Evolutionary conservation across 148 eudicot species (phyloP), one percentile per base, ranked within the genome.

Genomic region (Arbutus unedo): DNA sequence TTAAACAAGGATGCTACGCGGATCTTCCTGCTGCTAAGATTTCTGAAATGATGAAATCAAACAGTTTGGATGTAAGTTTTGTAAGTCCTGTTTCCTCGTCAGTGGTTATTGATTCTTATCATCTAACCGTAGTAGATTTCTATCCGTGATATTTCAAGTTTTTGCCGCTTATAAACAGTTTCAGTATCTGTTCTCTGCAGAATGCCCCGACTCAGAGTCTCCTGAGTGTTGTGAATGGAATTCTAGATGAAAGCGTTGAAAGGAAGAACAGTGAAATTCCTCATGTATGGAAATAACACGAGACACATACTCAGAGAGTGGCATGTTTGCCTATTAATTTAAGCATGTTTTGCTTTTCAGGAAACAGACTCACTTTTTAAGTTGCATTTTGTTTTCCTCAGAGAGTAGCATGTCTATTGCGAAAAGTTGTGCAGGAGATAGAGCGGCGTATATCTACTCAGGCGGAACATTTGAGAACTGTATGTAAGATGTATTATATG

Each of bases 171-270:
- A 18, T 72, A 72, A 81, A 59, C 7, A 3, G 74, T 80, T 76
- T 48, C 16, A n/a, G 74, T 19, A 50, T 82, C 21, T 51, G 72
- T 57, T 84, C 9, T 86, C n/a, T 88, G 85, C 92, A 96, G 99
- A 96, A 87, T 90, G 94, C 99, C 59, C 99, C 98, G 38, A 96
- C 98, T 76, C 99, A 94, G 88, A 94, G 98, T 80, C 93, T 96
- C 50, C 74, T 96, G 83, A 91, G 94, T 83, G 93, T 94, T 79
- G 92, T 96, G 60, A 93, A 91, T 74, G 93, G 95, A 72, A 94
- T 94, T 85, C 87, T 96, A 82, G 97, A 94, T 76, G 99, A 94
- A 84, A 92, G 93, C 89, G 85, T 92, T 64, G 95, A 94, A 83
- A 88, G 92, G 82, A 93, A 89, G 90, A 89, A 90, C 81, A 93